Base-by-base conservation (phyloP, 2,329 filamentous ascomycete species). In the Fusarium palustre region DNA sequence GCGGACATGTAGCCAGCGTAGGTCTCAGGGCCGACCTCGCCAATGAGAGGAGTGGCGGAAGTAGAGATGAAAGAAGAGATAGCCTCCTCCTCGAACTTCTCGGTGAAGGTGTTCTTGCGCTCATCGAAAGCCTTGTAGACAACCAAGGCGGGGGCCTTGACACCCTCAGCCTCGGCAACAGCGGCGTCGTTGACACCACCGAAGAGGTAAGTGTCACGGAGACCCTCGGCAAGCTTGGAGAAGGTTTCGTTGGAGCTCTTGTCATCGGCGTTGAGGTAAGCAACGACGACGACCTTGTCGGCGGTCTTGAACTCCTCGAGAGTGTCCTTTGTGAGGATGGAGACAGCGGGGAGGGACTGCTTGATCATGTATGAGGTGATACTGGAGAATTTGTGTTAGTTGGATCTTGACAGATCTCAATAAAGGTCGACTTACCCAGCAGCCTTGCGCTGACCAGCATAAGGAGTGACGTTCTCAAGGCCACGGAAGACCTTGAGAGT, bases 401-500 rank as follows among this genome's bases (percentile, higher is more conserved):
- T 25, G 22, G 34, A 24, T 49, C 6, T 39, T 52, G 45, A 34
- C 10, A 30, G 28, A 30, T 58, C 10, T 38, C 20, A 30, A 24
- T 31, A 34, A n/a, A 12, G 41, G 39, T 45, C 28, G 49, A 84
- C 87, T 82, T 82, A 90, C 88, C 86, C 87, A 81, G 88, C 90
- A 71, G 94, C 91, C 87, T 98, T 97, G 81, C 96, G 90, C 82
- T 93, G 91, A 78, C 96, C 96, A 76, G 86, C 86, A 85, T 99
- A 99, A 69, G 94, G 91, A 71, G 88, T 86, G 79, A 93, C 83
- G 79, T 91, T 93, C 13, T 97, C 93, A 43, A 84, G 82, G 75
- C 96, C 95, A 76, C 95, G 93, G 94, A 99, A 99, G 83, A 99
- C 89, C 90, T 98, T 99, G 79, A 99, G 89, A 73, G 96, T 99